Evolutionary conservation across 805 yeast species (phyloP).

Genomic region (Suhomyces xylopsoci): DNA sequence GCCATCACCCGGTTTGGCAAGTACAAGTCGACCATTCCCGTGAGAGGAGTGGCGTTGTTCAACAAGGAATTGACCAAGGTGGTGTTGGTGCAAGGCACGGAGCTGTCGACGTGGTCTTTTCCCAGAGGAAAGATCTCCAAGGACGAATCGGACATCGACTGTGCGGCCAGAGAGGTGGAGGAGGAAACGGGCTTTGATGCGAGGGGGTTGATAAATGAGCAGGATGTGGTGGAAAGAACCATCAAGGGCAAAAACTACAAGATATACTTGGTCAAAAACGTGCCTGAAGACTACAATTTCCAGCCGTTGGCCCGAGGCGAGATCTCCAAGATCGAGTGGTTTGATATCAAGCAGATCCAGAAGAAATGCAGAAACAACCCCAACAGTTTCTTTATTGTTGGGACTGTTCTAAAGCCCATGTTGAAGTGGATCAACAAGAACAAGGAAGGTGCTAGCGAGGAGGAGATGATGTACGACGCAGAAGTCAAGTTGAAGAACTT

Average conservation of each 20-base stretch:
- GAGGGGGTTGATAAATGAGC: slow-evolving; percentile 59
- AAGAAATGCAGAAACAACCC: slow-evolving; percentile 41
- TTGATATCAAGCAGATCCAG: slow-evolving; percentile 46
- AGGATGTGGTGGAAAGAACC: slow-evolving; percentile 77
- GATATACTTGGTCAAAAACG: slow-evolving; percentile 71
- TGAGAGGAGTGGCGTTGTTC: slow-evolving; percentile 89
- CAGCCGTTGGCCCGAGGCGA: slow-evolving; percentile 85
- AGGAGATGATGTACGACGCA: slow-evolving; percentile 58
- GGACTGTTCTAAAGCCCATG: slow-evolving; percentile 50
- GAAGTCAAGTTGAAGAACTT: slow-evolving; percentile 62
- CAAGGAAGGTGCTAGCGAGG: slow-evolving; percentile 48
- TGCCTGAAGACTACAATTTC: slow-evolving; percentile 74
- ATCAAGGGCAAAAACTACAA: slow-evolving; percentile 81
- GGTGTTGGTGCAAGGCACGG: slow-evolving; percentile 80
- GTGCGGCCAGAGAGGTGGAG: slow-evolving; percentile 87
- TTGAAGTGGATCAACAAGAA: slow-evolving; percentile 54
- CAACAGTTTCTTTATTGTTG: slow-evolving; percentile 43
- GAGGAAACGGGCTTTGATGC: slow-evolving; percentile 95
- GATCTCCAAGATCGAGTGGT: slow-evolving; percentile 81
- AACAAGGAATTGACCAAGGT: slow-evolving; percentile 67
- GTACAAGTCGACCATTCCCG: slow-evolving; percentile 90
- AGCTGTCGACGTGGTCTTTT: slow-evolving; percentile 82
- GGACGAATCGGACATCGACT: slow-evolving; percentile 81
- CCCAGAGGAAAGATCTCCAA: slow-evolving; percentile 97
- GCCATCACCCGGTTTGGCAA: slow-evolving; percentile 77